Conservation (phyloP, 176 grass and related monocot genomes). For the Otatea glauca region DNA sequence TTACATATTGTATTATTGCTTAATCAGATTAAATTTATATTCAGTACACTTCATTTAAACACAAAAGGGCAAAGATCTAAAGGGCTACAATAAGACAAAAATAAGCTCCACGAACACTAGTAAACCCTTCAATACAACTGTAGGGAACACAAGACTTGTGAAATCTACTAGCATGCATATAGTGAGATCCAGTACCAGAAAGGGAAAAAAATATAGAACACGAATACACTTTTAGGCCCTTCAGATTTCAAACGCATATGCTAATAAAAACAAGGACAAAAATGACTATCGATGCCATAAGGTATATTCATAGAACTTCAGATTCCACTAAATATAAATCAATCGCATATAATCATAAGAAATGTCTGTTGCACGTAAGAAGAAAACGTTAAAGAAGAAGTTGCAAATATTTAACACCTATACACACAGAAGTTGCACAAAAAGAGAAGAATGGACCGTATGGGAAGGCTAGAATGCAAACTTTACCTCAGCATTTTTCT, state of each 20-base stretch:
- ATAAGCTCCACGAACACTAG: neutral
- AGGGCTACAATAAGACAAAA: neutral
- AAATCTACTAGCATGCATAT: neutral
- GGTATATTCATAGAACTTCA: neutral
- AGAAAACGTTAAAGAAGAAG: neutral
- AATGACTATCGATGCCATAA: neutral
- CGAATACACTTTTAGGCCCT: neutral
- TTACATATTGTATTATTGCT: neutral
- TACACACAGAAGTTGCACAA: slow-evolving; percentile 8
- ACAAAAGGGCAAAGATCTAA: neutral
- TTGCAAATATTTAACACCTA: neutral
- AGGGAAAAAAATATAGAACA: neutral
- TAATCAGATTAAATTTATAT: neutral
- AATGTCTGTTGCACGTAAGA: neutral
- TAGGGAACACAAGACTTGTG: neutral
- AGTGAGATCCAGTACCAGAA: neutral
- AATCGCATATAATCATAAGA: neutral
- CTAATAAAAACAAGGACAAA: neutral
- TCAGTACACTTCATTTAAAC: neutral
- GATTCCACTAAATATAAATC: neutral
- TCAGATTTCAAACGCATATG: neutral
- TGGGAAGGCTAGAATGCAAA: neutral
- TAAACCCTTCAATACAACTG: neutral
- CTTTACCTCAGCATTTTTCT: slow-evolving; percentile 77
- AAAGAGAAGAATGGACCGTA: neutral